Conservation (phyloP, 1,284 basidiomycete species). For the Trichosporon sp. region DNA sequence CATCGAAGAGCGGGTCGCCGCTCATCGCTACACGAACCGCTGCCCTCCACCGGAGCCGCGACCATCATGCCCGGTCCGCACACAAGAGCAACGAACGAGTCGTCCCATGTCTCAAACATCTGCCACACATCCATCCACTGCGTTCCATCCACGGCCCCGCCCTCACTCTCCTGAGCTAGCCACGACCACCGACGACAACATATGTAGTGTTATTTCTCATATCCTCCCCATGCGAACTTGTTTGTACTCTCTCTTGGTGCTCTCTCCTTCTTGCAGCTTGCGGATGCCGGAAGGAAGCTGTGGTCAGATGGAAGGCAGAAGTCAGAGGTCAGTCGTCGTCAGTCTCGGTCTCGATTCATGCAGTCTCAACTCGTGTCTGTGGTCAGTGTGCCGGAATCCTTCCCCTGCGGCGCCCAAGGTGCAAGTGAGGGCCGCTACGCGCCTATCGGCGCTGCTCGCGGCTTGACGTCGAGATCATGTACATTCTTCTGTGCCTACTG, state of each 20-base stretch:
- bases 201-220: neutral
- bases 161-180: too few relatives aligned
- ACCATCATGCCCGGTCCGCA: too few relatives aligned
- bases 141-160: neutral
- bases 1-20: too few relatives aligned
- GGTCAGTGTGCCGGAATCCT: neutral
- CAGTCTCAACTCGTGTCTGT: neutral
- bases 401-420: too few relatives aligned
- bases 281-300: too few relatives aligned
- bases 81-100: neutral
- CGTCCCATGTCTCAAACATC: neutral
- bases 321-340: too few relatives aligned
- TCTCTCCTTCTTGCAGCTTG: too few relatives aligned
- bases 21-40: neutral
- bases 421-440: too few relatives aligned
- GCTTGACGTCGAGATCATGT: neutral
- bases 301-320: too few relatives aligned
- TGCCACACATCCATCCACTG: neutral
- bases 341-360: too few relatives aligned
- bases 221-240: neutral
- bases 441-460: too few relatives aligned
- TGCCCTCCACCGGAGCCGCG: too few relatives aligned
- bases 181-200: neutral
- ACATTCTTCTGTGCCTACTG: constrained; percentile 9
- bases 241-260: neutral